Base-by-base conservation (phyloP, 257 asterid genomes). In the Lycium ferocissimum region DNA sequence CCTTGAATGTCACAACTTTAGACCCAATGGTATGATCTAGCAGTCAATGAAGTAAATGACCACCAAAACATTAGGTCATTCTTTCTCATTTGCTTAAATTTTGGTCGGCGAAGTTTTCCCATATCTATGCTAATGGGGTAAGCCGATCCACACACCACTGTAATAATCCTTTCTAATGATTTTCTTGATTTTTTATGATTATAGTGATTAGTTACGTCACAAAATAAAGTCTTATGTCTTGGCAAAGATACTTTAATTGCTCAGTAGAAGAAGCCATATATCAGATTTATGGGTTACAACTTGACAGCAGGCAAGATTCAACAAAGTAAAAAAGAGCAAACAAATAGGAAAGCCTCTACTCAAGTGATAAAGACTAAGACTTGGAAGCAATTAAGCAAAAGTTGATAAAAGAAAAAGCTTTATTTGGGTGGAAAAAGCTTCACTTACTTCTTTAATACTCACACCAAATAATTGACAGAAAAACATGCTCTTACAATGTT, bases 271-370 rank as follows among this genome's bases (percentile, higher is more conserved):
- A 53, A 26, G 65, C 82, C 82, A 76, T 76, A 51, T 33, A 76
- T 75, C 22, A 75, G 43, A 76, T 76, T 76, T 76, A 76, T 76
- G 82, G 65, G 22, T 51, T 26, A 76, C 82, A 51, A 22, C 45
- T 76, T 76, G 82, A 51, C 26, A 53, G 82, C 81, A 40, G 79
- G 56, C 79, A 40, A 69, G 56, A 71, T 17, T 71, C 79, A 71
- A 70, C 58, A 43, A 71, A 71, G 79, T 71, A 69, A 73, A 26
- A 26, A 26, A 26, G 33, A 26, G 33, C 33, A 26, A 73, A 76
- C 22, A 76, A 51, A 5, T 22, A 26, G 22, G 22, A 51, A 49
- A 26, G 47, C 62, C 62, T 76, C 8, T 51, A 11, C 7, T 51
- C 51, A 51, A 76, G 47, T 12, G 37, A 76, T 4, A 26, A 51